phyloP scores from a whole-genome alignment of 208 protist genomes.

The Leishmania tarentolae region DNA sequence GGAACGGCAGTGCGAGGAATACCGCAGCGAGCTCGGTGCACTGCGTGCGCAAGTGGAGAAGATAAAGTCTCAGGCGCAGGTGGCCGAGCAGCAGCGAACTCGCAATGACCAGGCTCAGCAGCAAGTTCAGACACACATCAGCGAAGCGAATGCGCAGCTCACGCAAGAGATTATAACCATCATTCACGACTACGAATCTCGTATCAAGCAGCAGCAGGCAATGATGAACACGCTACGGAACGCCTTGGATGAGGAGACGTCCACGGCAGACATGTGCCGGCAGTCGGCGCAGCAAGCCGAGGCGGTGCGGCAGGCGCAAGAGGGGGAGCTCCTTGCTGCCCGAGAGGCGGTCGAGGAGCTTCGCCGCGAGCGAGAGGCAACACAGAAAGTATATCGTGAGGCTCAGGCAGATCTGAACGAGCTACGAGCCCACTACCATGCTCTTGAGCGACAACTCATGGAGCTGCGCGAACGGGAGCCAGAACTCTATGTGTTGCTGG shows the following conservation, averaged over 20 bases:
- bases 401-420: slow-evolving; percentile 54
- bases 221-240: slow-evolving; percentile 57
- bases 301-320: slow-evolving; percentile 32
- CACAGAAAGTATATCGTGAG: slow-evolving; percentile 28
- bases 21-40: slow-evolving; percentile 50
- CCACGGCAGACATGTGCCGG: slow-evolving; percentile 49
- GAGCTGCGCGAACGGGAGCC: slow-evolving; percentile 37
- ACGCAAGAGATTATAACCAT: slow-evolving; percentile 41
- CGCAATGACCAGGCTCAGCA: slow-evolving; percentile 28
- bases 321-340: slow-evolving; percentile 38
- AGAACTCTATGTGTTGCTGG: slow-evolving; percentile 63
- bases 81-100: slow-evolving; percentile 23
- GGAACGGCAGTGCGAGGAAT: slow-evolving; percentile 45
- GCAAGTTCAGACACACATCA: slow-evolving; percentile 33
- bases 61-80: slow-evolving; percentile 17
- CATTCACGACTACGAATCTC: slow-evolving; percentile 49
- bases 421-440: slow-evolving; percentile 46
- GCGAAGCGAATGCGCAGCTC: slow-evolving; percentile 39
- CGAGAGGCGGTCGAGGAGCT: slow-evolving; percentile 33
- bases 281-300: slow-evolving; percentile 40
- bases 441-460: slow-evolving; percentile 48
- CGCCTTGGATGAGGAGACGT: slow-evolving; percentile 62
- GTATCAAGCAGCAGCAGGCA: slow-evolving; percentile 63
- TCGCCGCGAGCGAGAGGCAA: slow-evolving; percentile 7
- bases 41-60: slow-evolving; percentile 50